Evolutionary conservation across 1,139 yeast species (phyloP), one percentile per base, ranked within the genome.

Genomic region (Debaryomyces subglobosus): DNA sequence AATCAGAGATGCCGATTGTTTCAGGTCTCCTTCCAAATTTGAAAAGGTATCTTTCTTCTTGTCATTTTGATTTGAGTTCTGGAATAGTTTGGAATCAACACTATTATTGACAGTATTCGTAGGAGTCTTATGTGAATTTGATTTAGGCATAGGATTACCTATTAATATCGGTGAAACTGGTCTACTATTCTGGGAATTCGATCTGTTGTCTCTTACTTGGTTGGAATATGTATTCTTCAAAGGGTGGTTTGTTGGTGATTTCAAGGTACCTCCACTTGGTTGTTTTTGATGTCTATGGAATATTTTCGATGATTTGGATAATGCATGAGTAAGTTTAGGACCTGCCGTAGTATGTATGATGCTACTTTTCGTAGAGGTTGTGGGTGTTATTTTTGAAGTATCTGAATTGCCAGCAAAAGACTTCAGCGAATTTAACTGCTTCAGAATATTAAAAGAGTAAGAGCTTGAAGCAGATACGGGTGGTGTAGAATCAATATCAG

Each of bases 151-250:
- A 12, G 24, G 12, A 16, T 40, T 48, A 30, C 46, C 39, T 45
- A 49, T 1, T 16, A 29, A 20, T 10, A 52, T 39, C 1, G 71
- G 72, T 2, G 71, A 63, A 0, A 54, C 62, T 0, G 72, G 68
- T 34, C 69, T 50, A 46, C 67, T 59, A 12, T 45, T 42, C 8
- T 24, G 36, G 5, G 68, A 65, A 47, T 65, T 69, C 1, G 75
- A 67, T 25, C 77, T 55, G 48, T 67, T 62, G 43, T 67, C 69
- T 39, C 63, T 68, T 18, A 71, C 72, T 43, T 66, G 74, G 41
- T 62, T 63, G 1, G 73, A 67, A 55, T 72, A 72, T 2, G 72
- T 61, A 45, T 66, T 65, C 36, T 64, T 60, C 29, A 60, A 52
- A 1, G 61, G 59, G 36, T 56, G 61, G 2, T 30, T 36, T 7